A percentile compares a stretch with the other conserved stretches of the same genome.
Conservation (phyloP, 352 stramenopile species). For the Globisporangium alternatum region DNA sequence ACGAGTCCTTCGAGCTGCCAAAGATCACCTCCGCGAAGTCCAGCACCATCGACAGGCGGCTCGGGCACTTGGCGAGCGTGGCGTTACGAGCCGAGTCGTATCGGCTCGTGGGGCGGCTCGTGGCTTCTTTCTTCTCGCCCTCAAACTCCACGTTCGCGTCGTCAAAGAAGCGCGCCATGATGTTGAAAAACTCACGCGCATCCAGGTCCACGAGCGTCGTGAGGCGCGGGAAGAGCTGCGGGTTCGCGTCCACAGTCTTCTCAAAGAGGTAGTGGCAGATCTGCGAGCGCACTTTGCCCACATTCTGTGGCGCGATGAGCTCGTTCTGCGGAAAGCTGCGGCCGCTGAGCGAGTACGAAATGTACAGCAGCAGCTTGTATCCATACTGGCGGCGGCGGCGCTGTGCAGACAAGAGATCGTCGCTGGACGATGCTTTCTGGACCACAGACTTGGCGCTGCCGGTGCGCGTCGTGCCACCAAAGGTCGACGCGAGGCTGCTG, state of each 20-base stretch:
- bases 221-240: slow-evolving; percentile 77
- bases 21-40: slow-evolving; percentile 83
- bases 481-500: slow-evolving; percentile 59
- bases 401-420: slow-evolving; percentile 50
- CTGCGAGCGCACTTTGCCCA: slow-evolving; percentile 66
- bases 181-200: slow-evolving; percentile 78
- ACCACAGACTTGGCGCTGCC: slow-evolving; percentile 29
- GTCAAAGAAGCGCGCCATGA: slow-evolving; percentile 78
- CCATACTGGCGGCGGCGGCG: slow-evolving; percentile 67
- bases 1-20: slow-evolving; percentile 30
- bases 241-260: slow-evolving; percentile 35
- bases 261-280: slow-evolving; percentile 88
- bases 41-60: slow-evolving; percentile 79
- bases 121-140: slow-evolving; percentile 60
- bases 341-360: slow-evolving; percentile 90
- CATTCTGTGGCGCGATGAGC: slow-evolving; percentile 54
- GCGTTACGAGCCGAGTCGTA: slow-evolving; percentile 79
- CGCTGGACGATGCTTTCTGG: slow-evolving; percentile 23
- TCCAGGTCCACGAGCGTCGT: slow-evolving; percentile 75
- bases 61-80: slow-evolving; percentile 71
- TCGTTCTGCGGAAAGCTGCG: slow-evolving; percentile 88
- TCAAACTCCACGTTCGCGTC: slow-evolving; percentile 84
- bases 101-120: slow-evolving; percentile 48
- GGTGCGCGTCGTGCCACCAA: slow-evolving; percentile 47
- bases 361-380: slow-evolving; percentile 89